Evolutionary conservation across 768 basidiomycete genomes (phyloP).

Genomic region (Suillus americanus): DNA sequence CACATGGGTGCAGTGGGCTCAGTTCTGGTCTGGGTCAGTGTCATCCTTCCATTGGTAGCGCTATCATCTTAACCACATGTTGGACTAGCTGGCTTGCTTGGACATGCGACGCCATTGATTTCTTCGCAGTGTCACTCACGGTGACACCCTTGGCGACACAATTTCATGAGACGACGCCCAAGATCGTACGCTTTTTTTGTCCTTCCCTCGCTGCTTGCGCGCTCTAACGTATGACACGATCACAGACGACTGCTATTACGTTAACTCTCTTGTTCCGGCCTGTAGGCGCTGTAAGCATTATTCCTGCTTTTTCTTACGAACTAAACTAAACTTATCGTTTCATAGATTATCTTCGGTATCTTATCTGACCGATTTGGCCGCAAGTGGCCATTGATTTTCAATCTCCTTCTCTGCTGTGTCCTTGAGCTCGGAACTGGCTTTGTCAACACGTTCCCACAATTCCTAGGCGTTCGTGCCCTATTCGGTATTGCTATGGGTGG

Average conservation of each 20-base stretch:
- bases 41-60: neutral
- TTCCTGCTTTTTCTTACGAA: neutral
- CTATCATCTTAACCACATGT: neutral
- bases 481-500: conserved; percentile 91
- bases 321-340: neutral
- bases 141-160: conserved; percentile 46
- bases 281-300: conserved; percentile 55
- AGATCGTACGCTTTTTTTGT: conserved; percentile 39
- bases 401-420: conserved; percentile 66
- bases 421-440: conserved; percentile 84
- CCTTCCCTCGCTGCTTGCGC: neutral
- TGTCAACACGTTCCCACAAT: conserved; percentile 70
- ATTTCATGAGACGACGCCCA: too few relatives aligned
- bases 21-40: conserved; percentile 57
- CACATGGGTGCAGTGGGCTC: conserved; percentile 54
- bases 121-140: conserved; percentile 73
- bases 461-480: conserved; percentile 79
- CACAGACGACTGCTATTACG: conserved; percentile 78
- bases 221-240: neutral
- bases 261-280: conserved; percentile 92
- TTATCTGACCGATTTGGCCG: conserved; percentile 88
- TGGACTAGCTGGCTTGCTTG: conserved; percentile 72
- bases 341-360: conserved; percentile 70
- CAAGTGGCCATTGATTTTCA: conserved; percentile 88
- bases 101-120: conserved; percentile 87